These are phyloP conservation scores for Tuber umbilicatum DNA, from an alignment of 495 filamentous ascomycete genomes.

Conservation along the genomic window DNA sequence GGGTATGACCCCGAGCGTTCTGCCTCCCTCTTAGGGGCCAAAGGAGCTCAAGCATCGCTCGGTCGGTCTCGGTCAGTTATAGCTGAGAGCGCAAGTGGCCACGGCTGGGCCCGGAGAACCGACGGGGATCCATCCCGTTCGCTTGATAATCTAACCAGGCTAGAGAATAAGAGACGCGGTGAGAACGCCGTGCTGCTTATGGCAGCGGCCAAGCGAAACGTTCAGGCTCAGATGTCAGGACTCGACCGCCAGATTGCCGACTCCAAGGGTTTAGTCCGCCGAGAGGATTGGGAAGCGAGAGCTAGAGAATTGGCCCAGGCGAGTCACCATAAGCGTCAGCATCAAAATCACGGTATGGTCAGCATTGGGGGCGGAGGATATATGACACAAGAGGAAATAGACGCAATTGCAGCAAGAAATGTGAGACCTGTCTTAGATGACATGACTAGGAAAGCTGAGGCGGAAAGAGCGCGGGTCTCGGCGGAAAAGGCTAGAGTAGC, in stretches of 20 bases:
- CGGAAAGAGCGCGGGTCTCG: constrained; percentile 55
- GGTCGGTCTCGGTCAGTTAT: constrained; percentile 13
- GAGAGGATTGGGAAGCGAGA: constrained; percentile 23
- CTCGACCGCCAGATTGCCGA: constrained; percentile 40
- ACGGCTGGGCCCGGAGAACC: constrained; percentile 2
- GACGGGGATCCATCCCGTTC: constrained; percentile 14
- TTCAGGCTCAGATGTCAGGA: constrained; percentile 47
- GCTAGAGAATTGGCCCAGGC: constrained; percentile 23
- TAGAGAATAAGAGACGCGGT: constrained; percentile 68
- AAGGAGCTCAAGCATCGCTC: constrained; percentile 21
- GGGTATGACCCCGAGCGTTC: constrained; percentile 20
- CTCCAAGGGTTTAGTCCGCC: constrained; percentile 20
- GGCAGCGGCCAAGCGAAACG: constrained; percentile 74
- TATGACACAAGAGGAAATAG: constrained; percentile 70
- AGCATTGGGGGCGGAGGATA: constrained; percentile 75
- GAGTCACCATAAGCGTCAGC: constrained; percentile 18
- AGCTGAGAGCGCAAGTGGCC: constrained; percentile 2
- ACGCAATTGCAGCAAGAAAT: constrained; percentile 68
- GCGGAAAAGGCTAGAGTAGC: constrained; percentile 52
- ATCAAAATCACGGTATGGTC: constrained; percentile 55
- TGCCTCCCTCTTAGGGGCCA: constrained; percentile 17
- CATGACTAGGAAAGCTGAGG: constrained; percentile 68
- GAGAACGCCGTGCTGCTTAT: constrained; percentile 68
- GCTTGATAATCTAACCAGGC: constrained; percentile 51
- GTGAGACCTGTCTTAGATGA: constrained; percentile 90